Evolutionary conservation across 2,329 filamentous ascomycete genomes (phyloP).

Genomic region (Epichloe glyceriae): DNA sequence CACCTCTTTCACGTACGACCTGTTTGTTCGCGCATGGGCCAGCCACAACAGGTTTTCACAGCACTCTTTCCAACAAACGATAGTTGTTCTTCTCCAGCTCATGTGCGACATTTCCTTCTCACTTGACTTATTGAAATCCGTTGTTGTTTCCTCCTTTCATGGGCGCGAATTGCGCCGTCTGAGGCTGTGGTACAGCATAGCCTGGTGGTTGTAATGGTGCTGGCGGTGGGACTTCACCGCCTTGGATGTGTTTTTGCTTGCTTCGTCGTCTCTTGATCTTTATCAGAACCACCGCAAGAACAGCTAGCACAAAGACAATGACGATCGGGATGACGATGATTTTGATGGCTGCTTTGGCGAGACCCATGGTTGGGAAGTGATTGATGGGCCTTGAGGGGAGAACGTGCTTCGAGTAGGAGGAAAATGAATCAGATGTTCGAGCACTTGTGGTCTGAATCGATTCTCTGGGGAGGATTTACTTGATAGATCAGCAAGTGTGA

Average conservation of each 20-base stretch:
- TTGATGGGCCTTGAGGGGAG: background rate
- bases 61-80: background rate
- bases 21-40: background rate
- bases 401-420: too few relatives aligned
- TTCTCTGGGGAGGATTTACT: too few relatives aligned
- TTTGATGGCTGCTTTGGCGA: constrained; percentile 1
- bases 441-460: too few relatives aligned
- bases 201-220: background rate
- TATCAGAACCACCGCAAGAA: background rate
- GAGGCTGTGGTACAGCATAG: background rate
- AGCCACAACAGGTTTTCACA: background rate
- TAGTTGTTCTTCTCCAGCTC: too few relatives aligned
- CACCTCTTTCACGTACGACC: too few relatives aligned
- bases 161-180: background rate
- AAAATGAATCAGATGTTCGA: too few relatives aligned
- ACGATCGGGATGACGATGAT: background rate
- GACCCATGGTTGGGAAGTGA: background rate
- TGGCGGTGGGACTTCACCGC: background rate
- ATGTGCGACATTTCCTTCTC: too few relatives aligned
- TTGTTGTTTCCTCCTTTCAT: background rate
- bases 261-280: background rate
- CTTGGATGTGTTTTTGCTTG: background rate
- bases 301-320: background rate
- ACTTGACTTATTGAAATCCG: background rate
- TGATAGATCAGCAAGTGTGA: background rate